A percentile compares a stretch with the other conserved stretches of the same genome.
These are phyloP conservation scores for Aaosphaeria pasadenensis DNA, from an alignment of 2,329 filamentous ascomycete species.

Conservation along the genomic window DNA sequence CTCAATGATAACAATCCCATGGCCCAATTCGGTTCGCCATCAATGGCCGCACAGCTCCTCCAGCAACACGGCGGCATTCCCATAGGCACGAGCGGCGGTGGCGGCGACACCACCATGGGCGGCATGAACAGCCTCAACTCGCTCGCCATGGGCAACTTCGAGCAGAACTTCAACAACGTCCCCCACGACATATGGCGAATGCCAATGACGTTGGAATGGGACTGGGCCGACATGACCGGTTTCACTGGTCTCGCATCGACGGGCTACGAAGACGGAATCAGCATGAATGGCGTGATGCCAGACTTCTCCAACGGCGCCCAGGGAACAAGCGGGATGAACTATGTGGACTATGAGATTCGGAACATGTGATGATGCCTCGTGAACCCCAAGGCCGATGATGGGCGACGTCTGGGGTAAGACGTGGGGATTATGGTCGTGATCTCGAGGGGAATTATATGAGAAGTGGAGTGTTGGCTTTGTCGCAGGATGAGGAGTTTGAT, in stretches of 20 bases:
- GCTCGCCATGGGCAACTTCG: conserved; percentile 52
- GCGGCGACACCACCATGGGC: conserved; percentile 17
- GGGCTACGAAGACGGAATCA: conserved; percentile 36
- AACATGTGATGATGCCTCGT: too few relatives aligned
- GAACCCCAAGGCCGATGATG: too few relatives aligned
- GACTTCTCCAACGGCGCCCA: conserved; percentile 25
- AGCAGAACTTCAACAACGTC: conserved; percentile 71
- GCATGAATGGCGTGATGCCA: conserved; percentile 37
- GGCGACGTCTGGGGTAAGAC: too few relatives aligned
- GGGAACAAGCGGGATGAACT: conserved; percentile 35
- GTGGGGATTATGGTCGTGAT: too few relatives aligned
- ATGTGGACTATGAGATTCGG: too few relatives aligned
- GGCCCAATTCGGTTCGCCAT: conserved; percentile 28
- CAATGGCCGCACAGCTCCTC: conserved; percentile 28
- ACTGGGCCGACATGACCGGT: conserved; percentile 57
- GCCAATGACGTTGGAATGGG: conserved; percentile 95
- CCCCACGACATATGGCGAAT: conserved; percentile 93
- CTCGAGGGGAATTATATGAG: too few relatives aligned
- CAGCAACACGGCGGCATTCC: conserved; percentile 20
- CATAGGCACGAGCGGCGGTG: conserved; percentile 14
- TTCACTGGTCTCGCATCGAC: conserved; percentile 9
- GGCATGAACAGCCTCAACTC: conserved; percentile 17
- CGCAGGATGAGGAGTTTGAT: too few relatives aligned
- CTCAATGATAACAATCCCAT: conserved; percentile 27
- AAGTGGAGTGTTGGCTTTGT: too few relatives aligned